Percentiles rank a stretch among this genome's conserved stretches.
These are phyloP conservation scores for Amorphotheca resinae DNA, from an alignment of 495 filamentous ascomycete species.

Conservation along the genomic window DNA sequence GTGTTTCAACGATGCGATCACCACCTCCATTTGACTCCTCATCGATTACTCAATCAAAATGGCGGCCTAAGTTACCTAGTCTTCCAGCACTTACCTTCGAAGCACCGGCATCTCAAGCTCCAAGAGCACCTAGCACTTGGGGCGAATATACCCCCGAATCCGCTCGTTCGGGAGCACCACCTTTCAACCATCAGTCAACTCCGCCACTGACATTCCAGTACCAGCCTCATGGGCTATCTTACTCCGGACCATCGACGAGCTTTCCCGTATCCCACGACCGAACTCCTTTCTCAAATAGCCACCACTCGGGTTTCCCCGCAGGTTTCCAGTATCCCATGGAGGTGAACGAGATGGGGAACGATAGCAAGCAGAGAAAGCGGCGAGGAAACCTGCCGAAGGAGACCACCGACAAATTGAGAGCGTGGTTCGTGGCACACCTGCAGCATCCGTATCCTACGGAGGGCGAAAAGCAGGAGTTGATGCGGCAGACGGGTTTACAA, in stretches of 20 bases:
- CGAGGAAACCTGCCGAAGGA: constrained; percentile 80
- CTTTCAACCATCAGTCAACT: too few relatives aligned
- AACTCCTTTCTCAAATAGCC: constrained; percentile 23
- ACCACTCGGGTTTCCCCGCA: constrained; percentile 22
- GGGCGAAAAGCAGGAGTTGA: constrained; percentile 77
- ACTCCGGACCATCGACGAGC: constrained; percentile 22
- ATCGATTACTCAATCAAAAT: constrained; percentile 12
- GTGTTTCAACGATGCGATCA: constrained; percentile 20
- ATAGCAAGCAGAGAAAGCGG: constrained; percentile 46
- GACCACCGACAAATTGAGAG: constrained; percentile 66
- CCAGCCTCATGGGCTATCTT: constrained; percentile 28
- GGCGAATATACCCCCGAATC: constrained; percentile 10
- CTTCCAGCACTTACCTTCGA: constrained; percentile 23
- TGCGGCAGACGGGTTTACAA: constrained; percentile 60
- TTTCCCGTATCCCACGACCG: constrained; percentile 23
- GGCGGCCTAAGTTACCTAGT: constrained; percentile 23
- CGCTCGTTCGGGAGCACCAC: constrained; percentile 8
- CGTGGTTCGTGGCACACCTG: constrained; percentile 67
- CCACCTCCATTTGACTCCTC: constrained; percentile 13
- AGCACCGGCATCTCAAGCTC: constrained; percentile 4
- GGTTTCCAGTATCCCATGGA: constrained; percentile 19
- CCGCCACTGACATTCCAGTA: too few relatives aligned
- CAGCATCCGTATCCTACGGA: constrained; percentile 81
- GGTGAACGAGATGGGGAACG: constrained; percentile 21
- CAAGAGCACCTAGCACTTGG: constrained; percentile 16